Base-by-base conservation (phyloP, 306 rosid genomes). In the Astragalus membranaceus region DNA sequence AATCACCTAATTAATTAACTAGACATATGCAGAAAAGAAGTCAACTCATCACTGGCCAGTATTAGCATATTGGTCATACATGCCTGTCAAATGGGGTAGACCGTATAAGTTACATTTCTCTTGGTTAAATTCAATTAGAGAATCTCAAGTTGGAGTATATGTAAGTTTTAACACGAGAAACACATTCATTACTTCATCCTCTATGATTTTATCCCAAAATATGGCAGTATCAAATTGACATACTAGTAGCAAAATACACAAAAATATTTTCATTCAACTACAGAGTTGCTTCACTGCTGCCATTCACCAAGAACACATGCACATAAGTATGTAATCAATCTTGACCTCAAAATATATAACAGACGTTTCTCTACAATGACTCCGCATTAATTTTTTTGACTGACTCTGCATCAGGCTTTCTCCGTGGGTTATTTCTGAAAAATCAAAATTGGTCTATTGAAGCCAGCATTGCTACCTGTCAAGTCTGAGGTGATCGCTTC, bases 401-500 rank as follows among this genome's bases (percentile, higher is more conserved):
- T 6, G 8, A 69, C 47, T 32, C 64, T 6, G 37, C 64, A 72
- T 6, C 55, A 16, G 57, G 29, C 67, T 43, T 67, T 67, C 51
- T 17, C 8, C 71, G 67, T 32, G 20, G 5, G 12, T 85, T 84
- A 86, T 82, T 89, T 92, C 33, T 72, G 78, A 75, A 89, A 92
- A 75, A 86, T 90, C 77, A 89, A 69, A 78, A 92, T 89, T 10
- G 96, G 95, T 56, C 98, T 82, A 67, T 92, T 80, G 85, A 92
- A 92, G 78, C 98, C 98, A n/a, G 83, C 54, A 69, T 78, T 92
- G 85, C 84, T 75, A 64, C 79, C 81, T 2, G 86, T 66, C 80
- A 88, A 73, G 43, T 82, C 80, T 39, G 88, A 61, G 73, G 87
- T 85, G 59, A 89, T 43, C 65, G 83, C 87, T 80, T 84, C 89